Conservation (phyloP, 495 filamentous ascomycete genomes). For the Neurospora tetrasperma region DNA sequence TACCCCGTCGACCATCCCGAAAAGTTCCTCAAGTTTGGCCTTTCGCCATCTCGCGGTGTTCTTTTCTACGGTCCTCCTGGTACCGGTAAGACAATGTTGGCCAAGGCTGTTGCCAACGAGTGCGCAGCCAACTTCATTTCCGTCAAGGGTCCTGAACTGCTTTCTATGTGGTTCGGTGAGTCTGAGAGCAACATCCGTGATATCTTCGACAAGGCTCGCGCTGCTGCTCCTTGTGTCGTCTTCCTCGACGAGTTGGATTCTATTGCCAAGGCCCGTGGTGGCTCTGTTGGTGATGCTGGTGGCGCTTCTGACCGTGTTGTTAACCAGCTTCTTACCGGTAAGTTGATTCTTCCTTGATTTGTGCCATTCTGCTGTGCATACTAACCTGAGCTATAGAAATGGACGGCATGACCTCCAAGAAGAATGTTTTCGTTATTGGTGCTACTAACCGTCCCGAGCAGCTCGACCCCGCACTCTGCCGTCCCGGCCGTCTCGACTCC, state of each 20-base stretch:
- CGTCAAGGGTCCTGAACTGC: constrained; percentile 92
- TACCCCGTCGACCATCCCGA: constrained; percentile 99
- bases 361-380: background rate
- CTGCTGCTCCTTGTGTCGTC: constrained; percentile 95
- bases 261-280: constrained; percentile 98
- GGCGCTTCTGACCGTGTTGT: constrained; percentile 99
- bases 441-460: constrained; percentile 98
- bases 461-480: constrained; percentile 93
- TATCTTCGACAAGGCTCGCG: constrained; percentile 99
- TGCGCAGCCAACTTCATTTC: constrained; percentile 99
- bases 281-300: constrained; percentile 91
- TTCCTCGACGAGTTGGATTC: constrained; percentile 99
- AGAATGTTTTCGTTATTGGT: constrained; percentile 99
- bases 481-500: constrained; percentile 96
- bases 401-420: constrained; percentile 99
- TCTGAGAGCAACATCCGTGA: constrained; percentile 99
- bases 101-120: constrained; percentile 98
- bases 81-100: constrained; percentile 99
- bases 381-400: constrained; percentile 62
- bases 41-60: constrained; percentile 95
- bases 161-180: constrained; percentile 99
- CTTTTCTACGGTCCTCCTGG: constrained; percentile 97
- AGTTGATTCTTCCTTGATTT: constrained; percentile 24
- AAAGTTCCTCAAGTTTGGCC: constrained; percentile 99
- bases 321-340: constrained; percentile 96